Conservation (phyloP, 805 yeast genomes). For the Candida ponderosae region DNA sequence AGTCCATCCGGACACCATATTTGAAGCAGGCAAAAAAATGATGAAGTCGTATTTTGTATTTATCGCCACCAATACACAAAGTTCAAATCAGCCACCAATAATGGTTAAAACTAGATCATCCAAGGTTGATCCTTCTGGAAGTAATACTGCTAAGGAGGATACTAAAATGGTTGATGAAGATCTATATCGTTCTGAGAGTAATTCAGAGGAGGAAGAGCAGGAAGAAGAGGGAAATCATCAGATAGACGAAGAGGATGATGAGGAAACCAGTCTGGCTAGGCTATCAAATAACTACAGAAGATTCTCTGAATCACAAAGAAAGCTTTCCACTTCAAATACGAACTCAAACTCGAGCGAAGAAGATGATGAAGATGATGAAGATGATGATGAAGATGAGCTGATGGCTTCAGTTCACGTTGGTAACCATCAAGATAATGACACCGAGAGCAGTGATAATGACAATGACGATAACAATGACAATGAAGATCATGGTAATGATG, state of each 20-base stretch:
- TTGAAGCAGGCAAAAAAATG: no score
- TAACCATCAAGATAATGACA: constrained; percentile 15
- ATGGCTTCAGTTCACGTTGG: constrained; percentile 14
- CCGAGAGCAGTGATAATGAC: constrained; percentile 15
- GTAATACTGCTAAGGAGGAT: neutral
- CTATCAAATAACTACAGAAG: constrained; percentile 33
- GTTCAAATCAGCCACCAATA: neutral
- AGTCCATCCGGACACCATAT: neutral
- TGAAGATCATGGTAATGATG: constrained; percentile 16
- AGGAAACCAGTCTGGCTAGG: constrained; percentile 24
- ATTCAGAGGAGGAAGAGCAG: constrained; percentile 19
- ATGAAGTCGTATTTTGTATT: no score
- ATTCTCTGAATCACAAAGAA: constrained; percentile 20
- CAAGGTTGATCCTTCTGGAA: neutral
- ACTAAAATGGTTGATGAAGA: constrained; percentile 8
- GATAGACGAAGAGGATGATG: constrained; percentile 20
- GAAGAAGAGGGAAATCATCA: constrained; percentile 4
- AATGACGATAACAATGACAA: constrained; percentile 18
- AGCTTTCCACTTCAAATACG: constrained; percentile 2
- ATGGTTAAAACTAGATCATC: neutral
- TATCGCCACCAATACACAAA: neutral
- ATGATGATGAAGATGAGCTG: constrained; percentile 17
- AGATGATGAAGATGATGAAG: constrained; percentile 17
- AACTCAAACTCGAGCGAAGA: constrained; percentile 7
- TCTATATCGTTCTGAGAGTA: constrained; percentile 5